Evolutionary conservation across 768 basidiomycete genomes (phyloP), one percentile per base, ranked within the genome.

Genomic region (Russula emetica): DNA sequence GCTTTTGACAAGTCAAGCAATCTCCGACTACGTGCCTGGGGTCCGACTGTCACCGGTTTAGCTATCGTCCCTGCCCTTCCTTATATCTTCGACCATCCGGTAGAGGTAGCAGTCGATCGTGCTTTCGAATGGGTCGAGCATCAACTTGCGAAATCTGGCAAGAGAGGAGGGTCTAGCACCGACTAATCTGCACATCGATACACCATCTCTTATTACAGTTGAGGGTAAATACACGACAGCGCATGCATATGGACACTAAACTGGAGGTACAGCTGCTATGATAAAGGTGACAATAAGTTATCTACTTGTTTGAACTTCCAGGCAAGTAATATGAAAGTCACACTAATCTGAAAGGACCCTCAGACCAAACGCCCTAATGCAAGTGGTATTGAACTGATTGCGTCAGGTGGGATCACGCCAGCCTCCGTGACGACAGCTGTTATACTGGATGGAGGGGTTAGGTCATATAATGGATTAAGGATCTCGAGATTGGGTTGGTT

Each of bases 351-450:
- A 42, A 44, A 57, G 22, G 22, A 7, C 5, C 24, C 51, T 72
- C 67, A 76, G 14, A 75, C 64, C 53, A 72, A 64, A 16, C 76
- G 70, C 7, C 76, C 77, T 30, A 92, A 76, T 0, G 90, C 89
- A 60, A 88, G 77, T 20, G 88, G 86, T 74, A 93, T 89, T 44
- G 88, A 88, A 70, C 88, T 85, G 68, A 95, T 92, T 66, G 92
- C 92, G 69, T 87, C 93, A 0, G 94, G 92, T 4, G 94, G 94
- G 66, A 96, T 97, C 60, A 98, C 79, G 2, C 96, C 96, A 50
- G 95, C 94, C 76, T 99, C 97, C 3, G 96, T 98, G 60, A 98
- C 94, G 26, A 99, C 92, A 20, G 91, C 96, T 1, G 97, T 96
- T 66, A 99, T 94, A 72, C 85, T 90, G 22, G 83, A 84, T 1